Base-by-base conservation (phyloP, 148 eudicot species). In the Amaranthus hypochondriacus region DNA sequence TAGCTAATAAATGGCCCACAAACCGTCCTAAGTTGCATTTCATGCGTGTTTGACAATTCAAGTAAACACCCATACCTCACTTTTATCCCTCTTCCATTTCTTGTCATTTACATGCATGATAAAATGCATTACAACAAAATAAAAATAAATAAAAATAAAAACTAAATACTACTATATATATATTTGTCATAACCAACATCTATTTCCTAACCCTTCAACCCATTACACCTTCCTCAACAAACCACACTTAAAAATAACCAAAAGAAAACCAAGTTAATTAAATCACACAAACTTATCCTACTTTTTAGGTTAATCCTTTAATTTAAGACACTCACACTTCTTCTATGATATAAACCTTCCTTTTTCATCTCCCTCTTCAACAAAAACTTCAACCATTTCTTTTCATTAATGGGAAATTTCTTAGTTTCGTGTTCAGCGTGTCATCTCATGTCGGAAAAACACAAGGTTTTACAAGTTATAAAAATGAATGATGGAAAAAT, bases 231-330 rank as follows among this genome's bases (percentile, higher is more conserved):
- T 70, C 65, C 67, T 64, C 21, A 75, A 70, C 72, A 18, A 79
- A 74, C 47, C 64, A 48, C 68, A 73, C 78, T 70, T 75, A 69
- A 65, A 56, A 52, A 48, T 28, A 28, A 6, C 42, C 39, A 73
- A 61, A 55, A 59, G 55, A 42, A 62, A 18, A 18, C 44, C 48
- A 14, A 14, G 39, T 28, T 28, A 28, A 28, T 28, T 28, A 28
- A 28, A 57, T 76, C 83, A 80, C 79, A 80, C 83, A 80, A 71
- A 80, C 76, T 15, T 71, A 28, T 50, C 83, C 83, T 63, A 75
- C 50, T 75, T 80, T 80, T 71, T 80, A 76, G 83, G 66, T 72
- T 47, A 80, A 66, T 73, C 48, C 62, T 68, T 70, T 66, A 64
- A 57, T 15, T 10, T 11, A 5, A 8, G 13, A 46, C 12, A 48